Evolutionary conservation across 140 eudicot genomes (phyloP).

Genomic region (Flaveria floridana): DNA sequence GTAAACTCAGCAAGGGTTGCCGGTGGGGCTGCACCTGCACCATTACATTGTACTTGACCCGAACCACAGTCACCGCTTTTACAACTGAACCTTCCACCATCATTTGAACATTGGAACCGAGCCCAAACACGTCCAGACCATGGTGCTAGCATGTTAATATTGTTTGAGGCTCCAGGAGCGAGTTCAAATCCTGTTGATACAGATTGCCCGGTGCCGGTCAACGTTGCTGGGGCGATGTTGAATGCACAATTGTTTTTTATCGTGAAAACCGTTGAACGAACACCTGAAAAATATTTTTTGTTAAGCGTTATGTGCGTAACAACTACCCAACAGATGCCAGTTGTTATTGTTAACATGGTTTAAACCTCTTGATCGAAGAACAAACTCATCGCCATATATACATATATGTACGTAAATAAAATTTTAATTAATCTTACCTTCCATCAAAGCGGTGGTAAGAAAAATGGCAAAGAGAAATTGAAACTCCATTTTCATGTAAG

Average conservation of each 20-base stretch:
- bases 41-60: constrained; percentile 34
- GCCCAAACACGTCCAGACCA: constrained; percentile 42
- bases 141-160: constrained; percentile 15
- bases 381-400: background rate
- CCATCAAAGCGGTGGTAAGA: background rate
- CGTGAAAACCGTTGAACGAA: constrained; percentile 27
- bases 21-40: constrained; percentile 29
- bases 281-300: constrained; percentile 10
- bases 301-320: background rate
- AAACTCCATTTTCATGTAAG: constrained; percentile 26
- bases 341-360: background rate
- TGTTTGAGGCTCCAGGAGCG: constrained; percentile 21
- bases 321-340: too few relatives aligned
- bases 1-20: constrained; percentile 34
- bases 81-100: constrained; percentile 26
- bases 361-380: background rate
- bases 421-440: constrained; percentile 7
- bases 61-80: constrained; percentile 37
- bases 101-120: constrained; percentile 27
- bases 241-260: constrained; percentile 31
- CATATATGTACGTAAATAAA: background rate
- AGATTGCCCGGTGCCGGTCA: constrained; percentile 21
- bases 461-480: constrained; percentile 13
- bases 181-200: constrained; percentile 31
- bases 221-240: constrained; percentile 33